phyloP scores from a whole-genome alignment of 306 rosid species.

The Vigna trinervia region DNA sequence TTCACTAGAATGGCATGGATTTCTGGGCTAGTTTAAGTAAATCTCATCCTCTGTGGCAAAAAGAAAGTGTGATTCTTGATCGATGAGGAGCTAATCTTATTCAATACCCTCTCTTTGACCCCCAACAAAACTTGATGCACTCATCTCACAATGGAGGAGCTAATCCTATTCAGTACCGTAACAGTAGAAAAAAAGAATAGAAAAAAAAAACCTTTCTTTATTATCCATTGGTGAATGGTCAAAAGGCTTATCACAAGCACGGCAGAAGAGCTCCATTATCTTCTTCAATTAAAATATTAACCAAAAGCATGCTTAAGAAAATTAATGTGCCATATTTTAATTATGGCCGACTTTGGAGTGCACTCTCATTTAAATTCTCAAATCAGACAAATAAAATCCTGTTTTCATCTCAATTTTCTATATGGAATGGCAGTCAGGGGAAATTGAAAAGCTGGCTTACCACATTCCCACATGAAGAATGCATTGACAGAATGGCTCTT shows the following conservation, averaged over 20 bases:
- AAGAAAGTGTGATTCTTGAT: not conserved
- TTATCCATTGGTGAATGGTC: not conserved
- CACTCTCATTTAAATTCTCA: constrained; percentile 14
- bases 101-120: not conserved
- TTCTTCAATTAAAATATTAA: not conserved
- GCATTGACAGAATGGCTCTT: constrained; percentile 91
- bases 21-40: not conserved
- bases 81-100: not conserved
- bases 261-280: not conserved
- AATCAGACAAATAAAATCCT: not conserved
- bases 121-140: too few species aligned
- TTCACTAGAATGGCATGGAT: not conserved
- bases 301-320: not conserved
- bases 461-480: constrained; percentile 93
- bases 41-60: not conserved
- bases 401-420: not conserved
- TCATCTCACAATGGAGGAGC: too few species aligned
- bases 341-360: not conserved
- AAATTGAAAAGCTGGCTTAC: constrained; percentile 52
- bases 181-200: not conserved
- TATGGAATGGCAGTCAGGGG: not conserved
- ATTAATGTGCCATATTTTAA: constrained; percentile 1
- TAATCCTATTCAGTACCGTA: too few species aligned
- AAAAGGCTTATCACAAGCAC: constrained; percentile 10
- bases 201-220: not conserved